phyloP scores from a whole-genome alignment of 2,329 filamentous ascomycete species.

The Xylariaceae sp. region DNA sequence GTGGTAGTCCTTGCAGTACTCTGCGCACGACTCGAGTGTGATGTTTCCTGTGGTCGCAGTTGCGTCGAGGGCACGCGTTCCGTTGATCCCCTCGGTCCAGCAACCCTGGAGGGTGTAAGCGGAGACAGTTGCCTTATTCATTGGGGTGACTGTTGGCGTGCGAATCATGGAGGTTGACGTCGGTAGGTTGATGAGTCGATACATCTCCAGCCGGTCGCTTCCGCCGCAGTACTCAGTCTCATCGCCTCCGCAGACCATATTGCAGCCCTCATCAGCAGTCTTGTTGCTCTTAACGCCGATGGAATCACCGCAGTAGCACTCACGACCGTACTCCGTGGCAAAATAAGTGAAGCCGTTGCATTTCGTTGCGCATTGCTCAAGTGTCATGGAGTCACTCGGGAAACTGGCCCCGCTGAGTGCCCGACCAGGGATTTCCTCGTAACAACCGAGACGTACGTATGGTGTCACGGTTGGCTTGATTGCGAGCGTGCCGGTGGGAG shows the following conservation, averaged over 20 bases:
- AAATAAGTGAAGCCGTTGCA: slow-evolving; percentile 37
- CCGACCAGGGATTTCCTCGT: slow-evolving; percentile 36
- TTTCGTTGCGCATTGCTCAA: slow-evolving; percentile 35
- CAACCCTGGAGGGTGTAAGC: slow-evolving; percentile 37
- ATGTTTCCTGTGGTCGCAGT: slow-evolving; percentile 23
- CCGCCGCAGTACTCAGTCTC: slow-evolving; percentile 37
- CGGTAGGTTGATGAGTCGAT: slow-evolving; percentile 25
- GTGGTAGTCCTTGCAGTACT: slow-evolving; percentile 27
- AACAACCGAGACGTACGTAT: slow-evolving; percentile 38
- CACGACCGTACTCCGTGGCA: slow-evolving; percentile 36
- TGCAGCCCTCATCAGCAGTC: slow-evolving; percentile 34
- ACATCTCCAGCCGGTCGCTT: slow-evolving; percentile 36
- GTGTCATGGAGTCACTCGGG: slow-evolving; percentile 35
- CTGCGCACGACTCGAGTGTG: slow-evolving; percentile 37
- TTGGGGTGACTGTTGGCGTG: slow-evolving; percentile 19
- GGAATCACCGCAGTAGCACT: slow-evolving; percentile 39
- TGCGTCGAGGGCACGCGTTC: slow-evolving; percentile 33
- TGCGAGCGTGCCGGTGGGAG: slow-evolving; percentile 32
- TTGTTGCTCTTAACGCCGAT: slow-evolving; percentile 31
- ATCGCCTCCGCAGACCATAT: slow-evolving; percentile 36
- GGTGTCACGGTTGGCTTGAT: slow-evolving; percentile 33
- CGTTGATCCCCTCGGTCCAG: slow-evolving; percentile 35
- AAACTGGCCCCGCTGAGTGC: slow-evolving; percentile 34
- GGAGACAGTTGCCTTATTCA: slow-evolving; percentile 30
- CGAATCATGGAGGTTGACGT: slow-evolving; percentile 12